Conservation (phyloP, 2,329 filamentous ascomycete genomes). For the Penicillium sp. region DNA sequence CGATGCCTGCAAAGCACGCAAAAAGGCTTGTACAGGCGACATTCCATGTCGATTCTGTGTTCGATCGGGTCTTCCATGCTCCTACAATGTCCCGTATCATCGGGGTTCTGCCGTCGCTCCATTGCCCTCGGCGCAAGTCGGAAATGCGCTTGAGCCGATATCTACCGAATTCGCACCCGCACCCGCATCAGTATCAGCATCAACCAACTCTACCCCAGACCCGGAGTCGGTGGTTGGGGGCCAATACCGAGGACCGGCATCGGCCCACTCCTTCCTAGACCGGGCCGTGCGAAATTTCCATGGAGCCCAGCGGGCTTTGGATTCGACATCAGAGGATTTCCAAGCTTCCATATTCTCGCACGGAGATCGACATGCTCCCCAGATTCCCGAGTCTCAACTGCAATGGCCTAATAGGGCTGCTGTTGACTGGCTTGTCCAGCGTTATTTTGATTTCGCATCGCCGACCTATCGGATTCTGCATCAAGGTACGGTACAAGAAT, state of each 20-base stretch:
- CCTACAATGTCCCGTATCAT: constrained; percentile 28
- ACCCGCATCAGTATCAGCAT: not conserved
- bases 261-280: constrained; percentile 29
- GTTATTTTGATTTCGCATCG: constrained; percentile 31
- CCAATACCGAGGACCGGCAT: constrained; percentile 30
- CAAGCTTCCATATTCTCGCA: constrained; percentile 24
- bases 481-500: constrained; percentile 24
- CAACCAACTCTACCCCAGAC: constrained; percentile 2
- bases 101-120: constrained; percentile 26
- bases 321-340: constrained; percentile 10
- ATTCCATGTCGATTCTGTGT: constrained; percentile 27
- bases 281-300: constrained; percentile 23
- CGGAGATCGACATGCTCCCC: constrained; percentile 22
- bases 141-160: not conserved
- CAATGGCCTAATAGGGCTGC: constrained; percentile 20
- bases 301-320: constrained; percentile 2
- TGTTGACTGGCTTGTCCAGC: constrained; percentile 18
- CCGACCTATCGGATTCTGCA: constrained; percentile 29
- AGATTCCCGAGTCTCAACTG: constrained; percentile 14
- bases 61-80: constrained; percentile 17
- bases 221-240: constrained; percentile 15
- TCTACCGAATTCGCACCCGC: not conserved
- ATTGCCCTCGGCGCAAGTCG: constrained; percentile 15
- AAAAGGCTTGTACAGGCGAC: constrained; percentile 29
- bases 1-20: constrained; percentile 29